Conservation (phyloP, 495 filamentous ascomycete species). For the Aspergillus egyptiacus region DNA sequence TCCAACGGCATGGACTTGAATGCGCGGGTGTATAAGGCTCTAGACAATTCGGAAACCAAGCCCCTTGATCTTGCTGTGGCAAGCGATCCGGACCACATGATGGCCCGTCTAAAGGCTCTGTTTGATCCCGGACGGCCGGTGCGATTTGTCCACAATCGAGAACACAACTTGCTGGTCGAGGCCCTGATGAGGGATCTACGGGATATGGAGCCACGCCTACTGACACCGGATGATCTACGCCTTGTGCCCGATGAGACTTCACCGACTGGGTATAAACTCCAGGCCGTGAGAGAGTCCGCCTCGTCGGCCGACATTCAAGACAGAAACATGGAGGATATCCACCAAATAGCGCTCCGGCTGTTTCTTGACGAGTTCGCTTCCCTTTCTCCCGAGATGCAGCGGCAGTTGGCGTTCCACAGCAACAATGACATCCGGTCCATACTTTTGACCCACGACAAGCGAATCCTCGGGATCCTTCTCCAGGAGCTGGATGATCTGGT, state of each 20-base stretch:
- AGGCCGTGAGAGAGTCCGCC: background rate
- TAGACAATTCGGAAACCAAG: background rate
- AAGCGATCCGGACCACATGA: constrained; percentile 6
- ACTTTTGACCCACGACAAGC: constrained; percentile 41
- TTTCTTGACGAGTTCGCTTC: constrained; percentile 35
- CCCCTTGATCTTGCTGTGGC: background rate
- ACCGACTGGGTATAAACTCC: constrained; percentile 14
- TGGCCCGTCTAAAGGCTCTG: constrained; percentile 17
- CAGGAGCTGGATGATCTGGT: constrained; percentile 33
- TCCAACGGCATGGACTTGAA: constrained; percentile 28
- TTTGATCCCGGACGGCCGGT: constrained; percentile 24
- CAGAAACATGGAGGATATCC: constrained; percentile 32
- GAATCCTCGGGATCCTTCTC: constrained; percentile 37
- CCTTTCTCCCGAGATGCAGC: constrained; percentile 25
- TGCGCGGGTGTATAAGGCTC: constrained; percentile 18
- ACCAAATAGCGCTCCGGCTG: constrained; percentile 38
- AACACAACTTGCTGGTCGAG: constrained; percentile 28
- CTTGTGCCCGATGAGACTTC: constrained; percentile 13
- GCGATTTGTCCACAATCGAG: constrained; percentile 26
- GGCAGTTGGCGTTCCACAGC: constrained; percentile 27
- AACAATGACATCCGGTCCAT: constrained; percentile 42
- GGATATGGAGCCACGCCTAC: constrained; percentile 13
- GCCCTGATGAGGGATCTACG: constrained; percentile 13
- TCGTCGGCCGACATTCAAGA: constrained; percentile 12
- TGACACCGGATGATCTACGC: constrained; percentile 17